Evolutionary conservation across 257 asterid species (phyloP), one percentile per base, ranked within the genome.

Genomic region (Nicotiana sylvestris): DNA sequence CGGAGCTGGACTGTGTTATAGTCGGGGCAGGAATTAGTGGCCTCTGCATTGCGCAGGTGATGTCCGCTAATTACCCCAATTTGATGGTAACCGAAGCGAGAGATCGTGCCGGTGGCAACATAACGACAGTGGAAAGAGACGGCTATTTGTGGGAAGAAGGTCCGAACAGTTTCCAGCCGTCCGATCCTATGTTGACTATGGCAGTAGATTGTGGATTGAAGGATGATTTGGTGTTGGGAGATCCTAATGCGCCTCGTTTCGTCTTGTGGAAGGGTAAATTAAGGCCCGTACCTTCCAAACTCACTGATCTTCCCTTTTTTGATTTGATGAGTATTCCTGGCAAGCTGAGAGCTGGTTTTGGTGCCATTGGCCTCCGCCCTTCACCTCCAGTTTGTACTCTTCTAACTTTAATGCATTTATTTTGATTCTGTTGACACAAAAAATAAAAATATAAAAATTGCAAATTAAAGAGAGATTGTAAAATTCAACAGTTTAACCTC

Each of bases 91-190:
- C 98, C 79, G 99, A 96, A 82, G 97, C 98, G 64, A 92, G 92
- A 64, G 97, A 94, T 80, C 90, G 96, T 60, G 98, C 91, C 1
- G 99, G 99, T 29, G 99, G 99, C 18, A 96, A 96, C 88, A 96
- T 96, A 83, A 94, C 91, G 32, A 96, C 99, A 49, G 85, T 91
- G 49, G 95, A 91, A 80, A 91, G 89, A 85, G 97, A 93, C 49
- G 99, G 99, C 2, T 96, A 90, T 89, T 93, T 96, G 3, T 96
- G 99, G 99, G 99, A 96, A 86, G 99, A 96, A 89, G 99, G 99
- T 49, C 99, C 99, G 61, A 96, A 96, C 81, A 96, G 99, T 85
- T 96, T 96, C 85, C 99, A 96, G 86, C 99, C 99, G 6, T 96
- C 99, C 25, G 99, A 96, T 81, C 86, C 98, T 6, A 90, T 96